phyloP scores from a whole-genome alignment of 2,329 filamentous ascomycete genomes.

The Stachybotrys chlorohalonatus region DNA sequence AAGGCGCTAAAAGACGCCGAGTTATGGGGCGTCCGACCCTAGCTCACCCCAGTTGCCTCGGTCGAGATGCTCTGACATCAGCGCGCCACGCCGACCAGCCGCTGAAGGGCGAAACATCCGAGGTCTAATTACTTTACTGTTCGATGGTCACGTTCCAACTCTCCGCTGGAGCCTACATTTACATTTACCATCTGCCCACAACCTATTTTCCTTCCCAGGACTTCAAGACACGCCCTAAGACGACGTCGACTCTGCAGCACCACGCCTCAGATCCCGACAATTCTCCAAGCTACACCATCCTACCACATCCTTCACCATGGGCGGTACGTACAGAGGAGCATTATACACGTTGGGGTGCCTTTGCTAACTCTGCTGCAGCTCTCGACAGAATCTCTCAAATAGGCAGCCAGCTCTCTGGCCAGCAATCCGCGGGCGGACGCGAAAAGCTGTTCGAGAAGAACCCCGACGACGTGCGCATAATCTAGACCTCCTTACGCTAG shows the following conservation, averaged over 20 bases:
- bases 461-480: slow-evolving; percentile 51
- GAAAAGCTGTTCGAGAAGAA: slow-evolving; percentile 56
- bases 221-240: background rate
- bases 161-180: background rate
- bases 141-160: background rate
- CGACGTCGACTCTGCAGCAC: background rate
- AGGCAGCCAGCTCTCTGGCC: slow-evolving; percentile 53
- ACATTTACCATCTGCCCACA: background rate
- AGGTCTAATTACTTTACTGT: slow-evolving; percentile 9
- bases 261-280: background rate
- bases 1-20: slow-evolving; percentile 13
- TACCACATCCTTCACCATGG: background rate
- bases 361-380: slow-evolving; percentile 27
- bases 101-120: slow-evolving; percentile 11
- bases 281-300: background rate
- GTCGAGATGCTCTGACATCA: slow-evolving; percentile 16
- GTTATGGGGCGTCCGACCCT: slow-evolving; percentile 9
- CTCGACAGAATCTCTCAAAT: slow-evolving; percentile 51
- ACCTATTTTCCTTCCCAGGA: background rate
- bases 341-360: background rate
- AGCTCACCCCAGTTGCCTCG: slow-evolving; percentile 21
- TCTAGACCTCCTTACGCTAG: background rate
- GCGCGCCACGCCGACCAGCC: slow-evolving; percentile 7
- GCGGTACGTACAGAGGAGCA: background rate
- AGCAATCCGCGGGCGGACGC: slow-evolving; percentile 42